phyloP scores from a whole-genome alignment of 305 asterid genomes.

The Fraxinus xanthoxyloides region DNA sequence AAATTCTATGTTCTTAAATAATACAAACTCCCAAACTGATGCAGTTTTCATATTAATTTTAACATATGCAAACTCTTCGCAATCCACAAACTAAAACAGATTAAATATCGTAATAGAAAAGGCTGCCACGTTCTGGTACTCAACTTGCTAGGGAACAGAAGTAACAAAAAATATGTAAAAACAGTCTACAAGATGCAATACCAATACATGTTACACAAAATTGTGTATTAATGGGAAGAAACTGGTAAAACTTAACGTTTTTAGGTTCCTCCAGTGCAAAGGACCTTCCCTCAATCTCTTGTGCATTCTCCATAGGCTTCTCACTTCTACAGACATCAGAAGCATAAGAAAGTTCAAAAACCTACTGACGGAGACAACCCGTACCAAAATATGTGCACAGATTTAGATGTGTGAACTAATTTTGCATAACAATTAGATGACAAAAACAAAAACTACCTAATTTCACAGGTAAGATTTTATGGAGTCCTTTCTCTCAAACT shows the following conservation, averaged over 20 bases:
- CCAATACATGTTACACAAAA: slow-evolving; percentile 12
- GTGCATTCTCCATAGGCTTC: slow-evolving; percentile 37
- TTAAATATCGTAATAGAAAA: background rate
- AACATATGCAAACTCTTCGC: background rate
- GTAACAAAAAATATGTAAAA: background rate
- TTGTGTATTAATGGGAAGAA: background rate
- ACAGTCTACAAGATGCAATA: slow-evolving; percentile 2
- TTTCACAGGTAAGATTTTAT: background rate
- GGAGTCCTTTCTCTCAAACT: background rate
- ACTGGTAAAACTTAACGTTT: slow-evolving; percentile 39
- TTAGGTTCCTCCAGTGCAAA: slow-evolving; percentile 33
- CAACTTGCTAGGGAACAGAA: slow-evolving; percentile 2
- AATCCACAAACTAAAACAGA: background rate
- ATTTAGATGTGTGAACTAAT: background rate
- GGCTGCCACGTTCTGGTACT: background rate
- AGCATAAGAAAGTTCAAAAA: slow-evolving; percentile 18
- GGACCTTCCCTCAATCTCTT: slow-evolving; percentile 36
- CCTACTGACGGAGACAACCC: background rate
- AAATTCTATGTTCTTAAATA: background rate
- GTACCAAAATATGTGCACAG: background rate
- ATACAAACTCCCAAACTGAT: slow-evolving; percentile 11
- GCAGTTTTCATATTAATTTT: slow-evolving; percentile 8
- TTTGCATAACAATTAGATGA: background rate
- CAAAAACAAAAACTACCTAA: background rate
- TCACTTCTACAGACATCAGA: slow-evolving; percentile 38